Conservation (phyloP, 805 yeast species). For the Blastobotrys attinorum region DNA sequence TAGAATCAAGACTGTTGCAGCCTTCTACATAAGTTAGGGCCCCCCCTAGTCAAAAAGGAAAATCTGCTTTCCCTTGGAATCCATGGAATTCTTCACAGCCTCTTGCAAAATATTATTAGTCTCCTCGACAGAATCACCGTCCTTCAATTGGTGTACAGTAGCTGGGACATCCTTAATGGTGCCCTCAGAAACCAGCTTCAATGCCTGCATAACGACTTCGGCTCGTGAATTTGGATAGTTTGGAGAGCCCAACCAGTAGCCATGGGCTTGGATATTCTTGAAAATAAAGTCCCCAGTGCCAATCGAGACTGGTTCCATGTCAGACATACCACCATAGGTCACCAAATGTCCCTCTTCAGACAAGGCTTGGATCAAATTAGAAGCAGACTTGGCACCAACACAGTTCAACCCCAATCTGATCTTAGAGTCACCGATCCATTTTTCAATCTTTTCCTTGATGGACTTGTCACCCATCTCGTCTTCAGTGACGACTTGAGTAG, state of each 20-base stretch:
- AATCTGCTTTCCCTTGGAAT: constrained; percentile 36
- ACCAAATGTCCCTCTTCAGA: constrained; percentile 66
- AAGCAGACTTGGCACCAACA: constrained; percentile 83
- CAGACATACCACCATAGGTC: constrained; percentile 97
- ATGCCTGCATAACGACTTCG: constrained; percentile 45
- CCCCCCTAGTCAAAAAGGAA: too few relatives aligned
- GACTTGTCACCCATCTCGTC: constrained; percentile 66
- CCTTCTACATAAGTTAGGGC: too few relatives aligned
- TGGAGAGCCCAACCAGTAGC: constrained; percentile 84
- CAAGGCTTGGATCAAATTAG: constrained; percentile 77
- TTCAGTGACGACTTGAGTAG: constrained; percentile 85
- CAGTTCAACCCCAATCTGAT: constrained; percentile 82
- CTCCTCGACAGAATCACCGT: constrained; percentile 33
- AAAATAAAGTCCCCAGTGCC: constrained; percentile 88
- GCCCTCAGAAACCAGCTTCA: constrained; percentile 52
- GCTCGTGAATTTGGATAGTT: constrained; percentile 53
- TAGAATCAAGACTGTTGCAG: too few relatives aligned
- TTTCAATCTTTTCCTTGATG: constrained; percentile 49
- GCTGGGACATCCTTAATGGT: constrained; percentile 43
- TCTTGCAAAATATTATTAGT: constrained; percentile 35
- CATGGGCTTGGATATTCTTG: constrained; percentile 76
- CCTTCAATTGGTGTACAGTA: constrained; percentile 32
- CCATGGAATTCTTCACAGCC: constrained; percentile 36
- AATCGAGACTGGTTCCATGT: constrained; percentile 77
- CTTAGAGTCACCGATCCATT: constrained; percentile 42